Evolutionary conservation across 2,329 filamentous ascomycete genomes (phyloP), one percentile per base, ranked within the genome.

Genomic region (Chaetomium sp.): DNA sequence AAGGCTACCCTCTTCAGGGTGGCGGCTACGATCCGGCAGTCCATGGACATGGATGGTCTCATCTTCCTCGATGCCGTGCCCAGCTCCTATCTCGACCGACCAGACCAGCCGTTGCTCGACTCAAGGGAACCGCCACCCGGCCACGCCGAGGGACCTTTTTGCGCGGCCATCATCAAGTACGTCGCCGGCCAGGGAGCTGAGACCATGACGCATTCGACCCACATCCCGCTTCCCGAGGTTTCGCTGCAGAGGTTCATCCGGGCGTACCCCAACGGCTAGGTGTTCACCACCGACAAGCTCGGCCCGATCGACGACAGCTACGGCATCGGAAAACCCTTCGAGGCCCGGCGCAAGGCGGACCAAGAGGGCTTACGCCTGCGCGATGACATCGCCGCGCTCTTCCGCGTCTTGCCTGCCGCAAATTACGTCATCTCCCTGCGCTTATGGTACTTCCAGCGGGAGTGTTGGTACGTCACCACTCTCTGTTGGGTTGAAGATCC

Each of bases 401-500:
- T 75, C 4, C 68, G 68, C 2, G 69, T 74, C 25, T 59, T 78
- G 6, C 76, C 76, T 2, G 71, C 71, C 3, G 77, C 76, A 19
- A 72, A 75, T 35, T 77, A 75, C 62, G 66, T 79, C 23, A 72
- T 75, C 25, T 75, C 76, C 60, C 72, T 77, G 25, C 77, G 77
- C 0, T 67, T 78, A 0, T 78, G 76, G 76, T 76, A 78, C 63
- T 70, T 74, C 23, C 71, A 70, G 19, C 69, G 72, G 45, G 74
- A 77, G 50, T 70, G 74, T 38, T 78, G 77, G 77, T 80, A 78
- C 67, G 75, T 78, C 8, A 77, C 77, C 6, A 74, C 74, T 16
- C 73, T 82, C n/a, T 73, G 77, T 12, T 81, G 78, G 76, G 79
- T 78, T 73, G 23, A 76, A 78, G 62, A 70, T 25, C 57, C 65